Percentiles rank a stretch among this genome's conserved stretches.
These are phyloP conservation scores for Aureobasidium sp. DNA, from an alignment of 2,329 filamentous ascomycete genomes.

Conservation along the genomic window DNA sequence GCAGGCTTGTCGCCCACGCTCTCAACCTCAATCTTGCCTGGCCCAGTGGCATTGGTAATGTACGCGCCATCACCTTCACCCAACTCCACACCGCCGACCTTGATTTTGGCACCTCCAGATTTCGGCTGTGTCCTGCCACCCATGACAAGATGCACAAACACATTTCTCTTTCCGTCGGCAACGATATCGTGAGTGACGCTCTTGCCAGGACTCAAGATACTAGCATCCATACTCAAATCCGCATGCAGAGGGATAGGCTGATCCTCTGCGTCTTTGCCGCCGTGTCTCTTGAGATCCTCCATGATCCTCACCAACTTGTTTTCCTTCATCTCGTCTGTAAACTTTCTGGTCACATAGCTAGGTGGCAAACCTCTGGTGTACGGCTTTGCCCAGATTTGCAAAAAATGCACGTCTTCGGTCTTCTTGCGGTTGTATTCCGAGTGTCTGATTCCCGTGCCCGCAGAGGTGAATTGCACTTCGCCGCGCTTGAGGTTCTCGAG, in stretches of 20 bases:
- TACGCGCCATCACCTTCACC: conserved; percentile 77
- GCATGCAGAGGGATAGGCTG: conserved; percentile 75
- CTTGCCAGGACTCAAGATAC: conserved; percentile 57
- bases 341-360: conserved; percentile 67
- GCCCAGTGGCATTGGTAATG: conserved; percentile 46
- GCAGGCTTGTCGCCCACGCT: conserved; percentile 39
- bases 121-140: conserved; percentile 47
- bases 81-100: conserved; percentile 58
- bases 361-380: conserved; percentile 66
- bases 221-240: conserved; percentile 75
- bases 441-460: conserved; percentile 73
- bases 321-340: conserved; percentile 63
- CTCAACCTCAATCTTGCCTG: conserved; percentile 37
- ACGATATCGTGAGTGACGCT: conserved; percentile 68
- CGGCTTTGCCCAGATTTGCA: conserved; percentile 82
- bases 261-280: conserved; percentile 58
- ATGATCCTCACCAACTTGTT: conserved; percentile 66
- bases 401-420: conserved; percentile 62
- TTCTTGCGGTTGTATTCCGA: conserved; percentile 73
- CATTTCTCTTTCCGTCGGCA: conserved; percentile 55
- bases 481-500: conserved; percentile 64
- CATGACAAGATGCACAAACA: conserved; percentile 77
- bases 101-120: conserved; percentile 62
- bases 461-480: conserved; percentile 84
- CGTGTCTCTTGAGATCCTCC: conserved; percentile 57